Evolutionary conservation across 805 yeast genomes (phyloP), one percentile per base, ranked within the genome.

Genomic region (Candida hungchunana): DNA sequence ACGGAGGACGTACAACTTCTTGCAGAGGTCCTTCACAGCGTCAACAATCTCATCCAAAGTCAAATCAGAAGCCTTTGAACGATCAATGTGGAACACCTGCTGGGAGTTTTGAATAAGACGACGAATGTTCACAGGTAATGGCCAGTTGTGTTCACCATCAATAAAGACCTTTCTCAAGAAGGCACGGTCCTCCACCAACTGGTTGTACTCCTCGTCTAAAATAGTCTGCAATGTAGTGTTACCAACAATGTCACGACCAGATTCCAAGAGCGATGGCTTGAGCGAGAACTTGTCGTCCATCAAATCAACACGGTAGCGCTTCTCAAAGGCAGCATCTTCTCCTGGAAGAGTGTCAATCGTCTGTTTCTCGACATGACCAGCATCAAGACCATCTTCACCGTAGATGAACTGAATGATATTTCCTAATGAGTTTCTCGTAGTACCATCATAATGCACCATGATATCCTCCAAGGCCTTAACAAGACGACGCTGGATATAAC

Each of bases 341-440:
- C 97, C 97, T 23, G 97, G 95, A 54, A 93, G 84, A 2, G 97
- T 85, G 58, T 93, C 98, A 39, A 93, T 76, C 9, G 95, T 77
- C 66, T 93, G 99, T 58, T 85, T 88, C 62, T 93, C 99, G 43
- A 93, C 97, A 58, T 89, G 95, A 19, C 97, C 84, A 56, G 96
- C 98, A 70, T 93, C 99, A 53, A 93, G 72, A 65, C 99, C 99
- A 67, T 93, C 99, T 64, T 93, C 99, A 71, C 99, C 99, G 56
- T 93, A 93, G 42, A 89, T 75, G 64, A 93, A 93, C 68, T 93
- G 97, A 53, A 93, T 84, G 45, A 93, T 75, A 58, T 90, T 96
- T 55, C 99, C 99, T 46, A 93, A 67, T 5, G 99, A 94, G 63
- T 93, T 93, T 69, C 99, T 82, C 0, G 97, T 89, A 11, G 98